These are phyloP conservation scores for Eucalyptus camaldulensis DNA, from an alignment of 345 rosid species.

Conservation along the genomic window DNA sequence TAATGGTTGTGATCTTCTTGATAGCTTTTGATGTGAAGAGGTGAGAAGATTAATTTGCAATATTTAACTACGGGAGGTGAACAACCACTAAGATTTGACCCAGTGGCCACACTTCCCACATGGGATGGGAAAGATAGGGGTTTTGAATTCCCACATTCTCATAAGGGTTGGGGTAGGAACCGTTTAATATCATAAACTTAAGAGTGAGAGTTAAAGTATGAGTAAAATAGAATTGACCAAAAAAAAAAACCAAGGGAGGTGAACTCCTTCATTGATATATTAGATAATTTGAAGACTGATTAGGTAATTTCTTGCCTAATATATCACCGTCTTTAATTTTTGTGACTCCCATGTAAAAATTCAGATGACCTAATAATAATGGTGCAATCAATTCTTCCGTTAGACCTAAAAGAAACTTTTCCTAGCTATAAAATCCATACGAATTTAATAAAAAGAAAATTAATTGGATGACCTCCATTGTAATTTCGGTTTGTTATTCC, in stretches of 20 bases:
- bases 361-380: not conserved
- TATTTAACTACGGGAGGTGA: too few species aligned
- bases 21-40: too few species aligned
- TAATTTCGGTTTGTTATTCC: not conserved
- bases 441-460: not conserved
- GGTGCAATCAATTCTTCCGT: not conserved
- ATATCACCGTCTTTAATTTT: not conserved
- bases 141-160: accelerated
- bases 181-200: accelerated
- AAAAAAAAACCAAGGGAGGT: too few species aligned
- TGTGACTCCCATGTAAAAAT: not conserved
- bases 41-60: too few species aligned
- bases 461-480: not conserved
- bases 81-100: too few species aligned
- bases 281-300: too few species aligned
- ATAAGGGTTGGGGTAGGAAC: accelerated
- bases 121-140: too few species aligned
- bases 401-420: not conserved
- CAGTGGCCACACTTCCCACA: too few species aligned
- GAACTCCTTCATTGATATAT: too few species aligned
- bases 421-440: not conserved
- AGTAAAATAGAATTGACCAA: too few species aligned
- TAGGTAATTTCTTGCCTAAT: not conserved
- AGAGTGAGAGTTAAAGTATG: too few species aligned
- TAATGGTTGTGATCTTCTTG: too few species aligned